Conservation (phyloP, 2,329 filamentous ascomycete species). For the Zymoseptoria ardabiliae region DNA sequence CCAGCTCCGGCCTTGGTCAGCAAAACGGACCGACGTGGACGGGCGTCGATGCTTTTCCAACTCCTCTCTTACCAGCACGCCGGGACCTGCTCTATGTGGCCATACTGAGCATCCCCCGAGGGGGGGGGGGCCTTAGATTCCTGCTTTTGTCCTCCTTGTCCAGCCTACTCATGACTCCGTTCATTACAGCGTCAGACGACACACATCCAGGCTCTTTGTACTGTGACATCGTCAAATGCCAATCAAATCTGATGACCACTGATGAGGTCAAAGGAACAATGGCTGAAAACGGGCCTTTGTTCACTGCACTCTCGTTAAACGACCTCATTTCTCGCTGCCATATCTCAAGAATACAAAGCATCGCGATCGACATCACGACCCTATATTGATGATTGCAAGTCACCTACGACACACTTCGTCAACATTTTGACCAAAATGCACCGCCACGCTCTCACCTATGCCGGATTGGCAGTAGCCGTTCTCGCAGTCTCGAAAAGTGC, state of each 20-base stretch:
- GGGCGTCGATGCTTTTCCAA: too few relatives aligned
- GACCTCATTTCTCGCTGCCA: neutral
- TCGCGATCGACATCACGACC: neutral
- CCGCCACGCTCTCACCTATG: neutral
- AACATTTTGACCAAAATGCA: neutral
- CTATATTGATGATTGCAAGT: neutral
- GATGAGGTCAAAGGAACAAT: neutral
- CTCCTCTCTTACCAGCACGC: neutral
- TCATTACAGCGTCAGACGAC: neutral
- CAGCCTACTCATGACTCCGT: neutral
- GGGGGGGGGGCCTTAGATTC: too few relatives aligned
- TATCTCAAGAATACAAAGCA: neutral
- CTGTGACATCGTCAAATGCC: neutral
- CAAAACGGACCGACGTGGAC: too few relatives aligned
- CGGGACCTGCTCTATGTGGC: neutral
- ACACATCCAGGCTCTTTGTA: neutral
- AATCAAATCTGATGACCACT: neutral
- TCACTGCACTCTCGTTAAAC: neutral
- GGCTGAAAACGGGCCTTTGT: slow-evolving; percentile 2
- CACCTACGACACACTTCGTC: neutral
- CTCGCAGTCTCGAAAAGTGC: neutral
- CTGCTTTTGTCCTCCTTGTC: neutral
- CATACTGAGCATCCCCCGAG: too few relatives aligned
- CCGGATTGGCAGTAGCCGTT: neutral
- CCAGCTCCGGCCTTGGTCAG: too few relatives aligned